Evolutionary conservation across 306 rosid genomes (phyloP), one percentile per base, ranked within the genome.

Genomic region (Quercus engelmannii): DNA sequence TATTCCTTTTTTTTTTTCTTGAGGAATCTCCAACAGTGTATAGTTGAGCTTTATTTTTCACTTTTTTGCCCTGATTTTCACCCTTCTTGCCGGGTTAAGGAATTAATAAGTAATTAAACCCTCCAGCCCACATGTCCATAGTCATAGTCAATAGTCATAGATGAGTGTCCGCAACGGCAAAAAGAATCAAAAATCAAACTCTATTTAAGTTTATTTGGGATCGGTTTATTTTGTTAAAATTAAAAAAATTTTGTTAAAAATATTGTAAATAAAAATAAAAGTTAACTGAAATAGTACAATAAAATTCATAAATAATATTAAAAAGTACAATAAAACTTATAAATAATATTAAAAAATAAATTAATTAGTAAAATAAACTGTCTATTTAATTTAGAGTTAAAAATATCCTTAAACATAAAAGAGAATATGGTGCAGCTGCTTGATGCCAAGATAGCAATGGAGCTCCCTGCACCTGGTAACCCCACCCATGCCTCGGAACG

Each of bases 401-500:
- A 30, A 0, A 30, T 3, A 30, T 4, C 3, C 31, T 68, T 6
- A 12, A 46, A 69, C 31, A 68, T 6, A 12, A 46, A 69, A 46
- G 69, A 55, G 46, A 6, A 56, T 56, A 67, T 21, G 71, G 43
- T 71, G 70, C 46, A 41, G 46, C 11, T 38, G 11, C 26, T 61
- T 54, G 71, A 54, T 73, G 59, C 73, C 70, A 54, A 28, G 75
- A 33, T 61, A 58, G 75, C 28, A 46, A 58, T 80, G 74, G 83
- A 78, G 69, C 69, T 31, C 75, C 19, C 26, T 41, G 46, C 3
- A 41, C 46, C 46, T 56, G 72, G 79, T 65, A 13, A 73, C 83
- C 86, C 81, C 88, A 80, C 71, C 55, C 65, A 77, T 41, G 46
- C 79, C 56, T 84, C 26, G 81, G 85, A 84, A 81, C 83, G 67